Base-by-base conservation (phyloP, 768 basidiomycete genomes). In the Galerina sulciceps region DNA sequence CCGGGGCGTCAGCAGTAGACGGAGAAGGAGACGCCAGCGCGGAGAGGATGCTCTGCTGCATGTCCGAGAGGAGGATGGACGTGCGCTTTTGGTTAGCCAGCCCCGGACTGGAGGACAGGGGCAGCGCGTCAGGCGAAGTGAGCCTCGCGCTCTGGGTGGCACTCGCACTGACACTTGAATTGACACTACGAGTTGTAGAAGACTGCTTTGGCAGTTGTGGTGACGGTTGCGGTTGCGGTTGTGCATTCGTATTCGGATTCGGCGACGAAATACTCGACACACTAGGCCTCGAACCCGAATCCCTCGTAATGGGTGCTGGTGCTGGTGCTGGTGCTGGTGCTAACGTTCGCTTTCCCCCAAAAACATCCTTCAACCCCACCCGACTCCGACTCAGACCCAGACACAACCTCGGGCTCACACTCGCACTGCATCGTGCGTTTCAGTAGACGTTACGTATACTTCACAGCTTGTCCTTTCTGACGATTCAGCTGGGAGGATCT, bases 61-160 rank as follows among this genome's bases (percentile, higher is more conserved):
- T 82, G 67, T 89, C 89, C 0, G 86, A 82, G 54, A 91, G 67
- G 34, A 91, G 77, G 1, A 82, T 63, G 0, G 89, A 88, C 0
- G 89, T 88, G 17, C 88, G 85, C 72, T 88, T 89, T 58, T 87
- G 87, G 64, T 76, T 79, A 63, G 55, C 56, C 20, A 57, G 62
- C 14, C 59, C 68, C 31, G 64, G 61, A n/a, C 62, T 52, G 10
- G 66, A 48, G n/a, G 58, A 49, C 47, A 43, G n/a, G 10, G 44
- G 44, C 26, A 23, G 34, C 10, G 35, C 44, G 2, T 40, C 36
- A 2, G 35, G 55, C 10, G 46, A 42, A 22, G 36, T 50, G 13
- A 37, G 49, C n/a, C 49, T 11, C 17, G 10, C 15, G 31, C 1
- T 34, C 5, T n/a, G 6, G 35, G 4, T 37, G 17, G 49, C 17